Conservation (phyloP, 768 basidiomycete genomes). For the Phlegmacium glaucopus region DNA sequence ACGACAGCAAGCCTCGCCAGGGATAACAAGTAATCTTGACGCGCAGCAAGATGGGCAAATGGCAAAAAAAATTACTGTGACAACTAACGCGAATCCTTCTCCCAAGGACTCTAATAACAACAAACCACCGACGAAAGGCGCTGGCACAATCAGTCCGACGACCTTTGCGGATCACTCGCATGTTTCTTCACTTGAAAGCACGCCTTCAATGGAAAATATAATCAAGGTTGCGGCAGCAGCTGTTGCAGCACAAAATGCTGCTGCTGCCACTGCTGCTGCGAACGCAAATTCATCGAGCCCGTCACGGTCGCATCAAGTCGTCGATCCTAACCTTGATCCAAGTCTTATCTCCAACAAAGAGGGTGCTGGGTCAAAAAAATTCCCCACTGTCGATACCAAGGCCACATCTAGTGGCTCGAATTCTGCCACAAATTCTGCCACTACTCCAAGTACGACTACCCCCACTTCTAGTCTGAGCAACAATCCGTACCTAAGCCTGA, state of each 20-base stretch:
- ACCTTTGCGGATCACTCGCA: too few relatives aligned
- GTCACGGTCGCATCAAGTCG: slow-evolving; percentile 9
- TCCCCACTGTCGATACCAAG: slow-evolving; percentile 7
- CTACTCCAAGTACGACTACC: slow-evolving; percentile 10
- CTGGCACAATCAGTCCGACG: too few relatives aligned
- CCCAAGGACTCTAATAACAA: too few relatives aligned
- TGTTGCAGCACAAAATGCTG: slow-evolving; percentile 28
- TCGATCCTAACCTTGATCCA: slow-evolving; percentile 26
- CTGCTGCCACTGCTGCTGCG: slow-evolving; percentile 11
- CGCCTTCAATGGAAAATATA: slow-evolving; percentile 31
- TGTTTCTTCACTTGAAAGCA: slow-evolving; percentile 8
- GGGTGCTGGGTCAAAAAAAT: not conserved
- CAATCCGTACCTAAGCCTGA: slow-evolving; percentile 34
- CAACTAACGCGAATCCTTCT: too few relatives aligned
- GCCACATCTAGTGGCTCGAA: not conserved
- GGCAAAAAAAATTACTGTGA: too few relatives aligned
- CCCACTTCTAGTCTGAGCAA: slow-evolving; percentile 22
- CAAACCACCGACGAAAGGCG: too few relatives aligned
- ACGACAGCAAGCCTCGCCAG: too few relatives aligned
- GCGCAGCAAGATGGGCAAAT: too few relatives aligned
- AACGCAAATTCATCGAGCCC: slow-evolving; percentile 5
- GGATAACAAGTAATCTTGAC: too few relatives aligned
- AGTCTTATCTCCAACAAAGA: slow-evolving; percentile 11
- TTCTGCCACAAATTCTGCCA: slow-evolving; percentile 10
- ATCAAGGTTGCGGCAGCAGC: slow-evolving; percentile 36